These are phyloP conservation scores for Microthlaspi erraticum DNA, from an alignment of 345 rosid species.

Conservation along the genomic window DNA sequence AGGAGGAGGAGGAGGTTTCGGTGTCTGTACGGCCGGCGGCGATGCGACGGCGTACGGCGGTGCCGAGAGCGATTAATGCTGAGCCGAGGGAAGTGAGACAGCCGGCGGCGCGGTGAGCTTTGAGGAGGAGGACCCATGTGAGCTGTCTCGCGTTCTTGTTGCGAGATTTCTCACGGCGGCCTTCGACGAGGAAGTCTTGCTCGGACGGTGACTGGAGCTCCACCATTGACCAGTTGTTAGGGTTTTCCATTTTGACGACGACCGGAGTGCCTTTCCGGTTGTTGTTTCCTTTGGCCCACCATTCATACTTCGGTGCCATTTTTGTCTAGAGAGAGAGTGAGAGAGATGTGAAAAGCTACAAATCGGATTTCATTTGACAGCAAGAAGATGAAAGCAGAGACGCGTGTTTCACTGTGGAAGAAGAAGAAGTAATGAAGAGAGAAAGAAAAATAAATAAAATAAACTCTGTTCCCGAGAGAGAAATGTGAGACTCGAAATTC, in stretches of 20 bases:
- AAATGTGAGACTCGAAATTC: not conserved
- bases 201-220: constrained; percentile 82
- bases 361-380: constrained; percentile 54
- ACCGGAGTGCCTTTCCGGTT: constrained; percentile 89
- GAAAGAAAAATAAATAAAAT: not conserved
- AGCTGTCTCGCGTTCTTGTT: constrained; percentile 96
- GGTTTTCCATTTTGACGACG: constrained; percentile 97
- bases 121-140: constrained; percentile 94
- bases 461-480: constrained; percentile 44
- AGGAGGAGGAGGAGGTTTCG: constrained; percentile 14
- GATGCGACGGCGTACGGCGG: constrained; percentile 72
- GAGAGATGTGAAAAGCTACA: constrained; percentile 34
- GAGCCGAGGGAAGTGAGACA: constrained; percentile 81
- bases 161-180: constrained; percentile 55
- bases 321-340: constrained; percentile 29
- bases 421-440: constrained; percentile 10
- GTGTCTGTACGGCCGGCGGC: constrained; percentile 79
- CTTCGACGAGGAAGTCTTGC: constrained; percentile 67
- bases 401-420: constrained; percentile 54
- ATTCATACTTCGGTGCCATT: constrained; percentile 83
- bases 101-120: constrained; percentile 95
- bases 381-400: constrained; percentile 23
- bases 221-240: constrained; percentile 98
- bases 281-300: constrained; percentile 75
- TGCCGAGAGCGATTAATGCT: constrained; percentile 67